Base-by-base conservation (phyloP, 257 asterid species). In the Solanum megistacrolobum region DNA sequence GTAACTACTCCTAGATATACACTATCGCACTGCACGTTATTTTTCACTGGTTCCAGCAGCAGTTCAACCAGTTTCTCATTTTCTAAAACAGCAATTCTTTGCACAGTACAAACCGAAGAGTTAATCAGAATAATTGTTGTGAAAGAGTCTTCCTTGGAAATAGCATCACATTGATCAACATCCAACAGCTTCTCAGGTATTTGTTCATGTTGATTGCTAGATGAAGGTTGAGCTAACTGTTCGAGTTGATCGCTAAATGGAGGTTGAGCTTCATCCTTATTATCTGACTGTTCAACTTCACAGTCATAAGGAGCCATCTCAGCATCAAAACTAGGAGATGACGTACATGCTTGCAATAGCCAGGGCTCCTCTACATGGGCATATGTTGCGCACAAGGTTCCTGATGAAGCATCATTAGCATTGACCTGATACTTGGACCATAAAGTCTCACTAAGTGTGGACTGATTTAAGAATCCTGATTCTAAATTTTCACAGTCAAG, bases 61-160 rank as follows among this genome's bases (percentile, higher is more conserved):
- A 97, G 92, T 87, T 97, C 99, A 85, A 97, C 99, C 90, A 97
- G 91, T 72, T 92, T 89, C 89, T 90, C 96, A 89, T 95, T 91
- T 92, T 97, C 99, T 87, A 97, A 90, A 85, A 97, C 95, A 75
- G 99, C 98, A 89, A 97, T 97, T 90, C 99, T 94, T 90, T 97
- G 99, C 92, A 97, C 89, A 85, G 99, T 96, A 92, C 99, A 96
- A 89, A 97, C 87, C 75, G 99, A 97, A 87, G 99, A 94, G 91
- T 97, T 97, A 75, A 97, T 97, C 92, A 96, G 90, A 91, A 97
- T 97, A 88, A 87, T 92, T 89, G 98, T 97, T 66, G 94, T 89
- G 89, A 92, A 89, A 60, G 94, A 89, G 74, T 95, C 95, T 89
- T 90, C 89, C 66, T 83, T 90, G 11, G 90, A 86, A 86, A 83